These are phyloP conservation scores for Russula abietina DNA, from an alignment of 768 basidiomycete genomes.

Conservation along the genomic window DNA sequence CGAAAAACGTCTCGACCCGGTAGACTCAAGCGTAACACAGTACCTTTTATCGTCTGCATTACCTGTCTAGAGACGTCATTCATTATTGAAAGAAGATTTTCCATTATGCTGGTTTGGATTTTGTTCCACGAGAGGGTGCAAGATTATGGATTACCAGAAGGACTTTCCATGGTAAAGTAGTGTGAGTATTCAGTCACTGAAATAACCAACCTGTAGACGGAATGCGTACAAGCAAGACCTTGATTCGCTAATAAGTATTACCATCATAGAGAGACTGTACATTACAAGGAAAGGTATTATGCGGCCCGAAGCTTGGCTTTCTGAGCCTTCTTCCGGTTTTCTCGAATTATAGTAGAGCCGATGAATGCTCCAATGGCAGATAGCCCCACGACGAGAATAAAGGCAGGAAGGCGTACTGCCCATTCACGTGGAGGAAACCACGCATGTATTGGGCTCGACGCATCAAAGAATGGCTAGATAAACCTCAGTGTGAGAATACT, in stretches of 20 bases:
- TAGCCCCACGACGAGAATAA: slow-evolving; percentile 66
- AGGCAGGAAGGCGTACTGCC: slow-evolving; percentile 83
- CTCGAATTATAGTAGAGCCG: slow-evolving; percentile 68
- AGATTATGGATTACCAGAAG: slow-evolving; percentile 73
- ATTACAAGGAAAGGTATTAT: slow-evolving; percentile 27
- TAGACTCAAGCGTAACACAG: slow-evolving; percentile 91
- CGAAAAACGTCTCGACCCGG: slow-evolving; percentile 64
- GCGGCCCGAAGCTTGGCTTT: slow-evolving; percentile 59
- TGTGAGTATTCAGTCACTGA: slow-evolving; percentile 42
- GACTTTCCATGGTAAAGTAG: slow-evolving; percentile 80
- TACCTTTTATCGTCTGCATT: slow-evolving; percentile 28
- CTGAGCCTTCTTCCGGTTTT: slow-evolving; percentile 61
- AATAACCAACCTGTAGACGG: no score
- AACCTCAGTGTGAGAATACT: slow-evolving; percentile 8
- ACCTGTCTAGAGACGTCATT: slow-evolving; percentile 14
- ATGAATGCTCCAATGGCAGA: slow-evolving; percentile 76
- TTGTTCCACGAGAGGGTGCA: slow-evolving; percentile 74
- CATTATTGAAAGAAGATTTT: slow-evolving; percentile 69
- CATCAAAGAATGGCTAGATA: slow-evolving; percentile 72
- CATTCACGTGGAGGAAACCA: slow-evolving; percentile 89
- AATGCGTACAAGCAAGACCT: slow-evolving; percentile 35
- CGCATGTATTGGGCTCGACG: slow-evolving; percentile 64
- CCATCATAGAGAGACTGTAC: neutral
- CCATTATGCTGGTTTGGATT: slow-evolving; percentile 43
- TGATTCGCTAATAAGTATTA: neutral